Conservation (phyloP, 2,329 filamentous ascomycete species). For the Cordyceps pruinosa region DNA sequence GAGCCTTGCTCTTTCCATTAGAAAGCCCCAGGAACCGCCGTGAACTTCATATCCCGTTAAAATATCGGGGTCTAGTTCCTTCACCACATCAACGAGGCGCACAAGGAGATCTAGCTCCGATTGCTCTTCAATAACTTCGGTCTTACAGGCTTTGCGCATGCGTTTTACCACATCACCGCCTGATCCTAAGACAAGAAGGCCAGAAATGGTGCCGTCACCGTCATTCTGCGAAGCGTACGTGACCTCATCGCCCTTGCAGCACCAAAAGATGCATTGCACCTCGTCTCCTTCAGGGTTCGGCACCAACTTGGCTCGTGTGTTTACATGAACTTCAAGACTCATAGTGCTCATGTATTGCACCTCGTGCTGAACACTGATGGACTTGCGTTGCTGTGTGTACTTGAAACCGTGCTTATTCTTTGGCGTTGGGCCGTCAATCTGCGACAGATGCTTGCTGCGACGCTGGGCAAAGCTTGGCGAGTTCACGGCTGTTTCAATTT, state of each 20-base stretch:
- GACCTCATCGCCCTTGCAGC: conserved; percentile 68
- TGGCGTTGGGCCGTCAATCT: conserved; percentile 85
- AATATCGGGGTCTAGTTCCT: conserved; percentile 80
- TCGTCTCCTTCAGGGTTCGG: conserved; percentile 90
- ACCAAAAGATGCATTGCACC: conserved; percentile 86
- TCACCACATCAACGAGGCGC: conserved; percentile 79
- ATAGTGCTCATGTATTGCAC: conserved; percentile 94
- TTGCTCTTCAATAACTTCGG: conserved; percentile 65
- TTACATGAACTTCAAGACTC: conserved; percentile 89
- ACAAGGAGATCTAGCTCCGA: conserved; percentile 81
- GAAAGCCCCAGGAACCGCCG: conserved; percentile 87
- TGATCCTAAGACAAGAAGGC: conserved; percentile 66
- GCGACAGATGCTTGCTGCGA: conserved; percentile 52
- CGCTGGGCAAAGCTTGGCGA: conserved; percentile 19
- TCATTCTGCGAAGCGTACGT: conserved; percentile 26
- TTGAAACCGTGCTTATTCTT: conserved; percentile 77
- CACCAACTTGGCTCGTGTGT: conserved; percentile 70
- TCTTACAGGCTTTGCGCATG: conserved; percentile 53
- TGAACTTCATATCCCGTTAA: conserved; percentile 94
- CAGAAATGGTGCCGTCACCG: conserved; percentile 49
- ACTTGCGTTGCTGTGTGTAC: conserved; percentile 69
- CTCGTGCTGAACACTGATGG: conserved; percentile 73
- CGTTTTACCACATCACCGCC: conserved; percentile 51
- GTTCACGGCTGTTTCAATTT: conserved; percentile 5
- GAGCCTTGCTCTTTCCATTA: conserved; percentile 79